Conservation (phyloP, 371 early-diverging fungal species). For the Apophysomyces variabilis region DNA sequence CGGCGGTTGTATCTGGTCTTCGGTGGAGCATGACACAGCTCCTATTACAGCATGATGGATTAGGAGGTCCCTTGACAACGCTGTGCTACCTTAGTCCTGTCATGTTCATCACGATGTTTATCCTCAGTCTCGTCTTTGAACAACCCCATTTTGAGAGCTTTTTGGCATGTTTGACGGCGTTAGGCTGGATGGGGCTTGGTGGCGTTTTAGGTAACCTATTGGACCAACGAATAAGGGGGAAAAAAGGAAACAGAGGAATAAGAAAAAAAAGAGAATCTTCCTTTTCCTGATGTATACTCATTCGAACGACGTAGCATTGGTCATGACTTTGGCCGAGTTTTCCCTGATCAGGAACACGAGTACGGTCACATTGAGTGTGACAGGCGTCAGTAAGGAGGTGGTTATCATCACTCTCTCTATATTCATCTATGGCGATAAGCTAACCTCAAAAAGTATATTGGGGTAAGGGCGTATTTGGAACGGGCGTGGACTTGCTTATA, state of each 20-base stretch:
- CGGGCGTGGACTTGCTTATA: not conserved
- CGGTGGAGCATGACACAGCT: slow-evolving; percentile 66
- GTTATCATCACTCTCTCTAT: slow-evolving; percentile 56
- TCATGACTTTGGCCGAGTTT: slow-evolving; percentile 85
- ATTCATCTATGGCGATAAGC: slow-evolving; percentile 56
- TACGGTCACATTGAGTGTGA: slow-evolving; percentile 85
- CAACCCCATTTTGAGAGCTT: slow-evolving; percentile 58
- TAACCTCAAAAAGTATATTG: slow-evolving; percentile 51
- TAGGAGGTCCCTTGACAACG: slow-evolving; percentile 74
- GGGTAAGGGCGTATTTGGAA: slow-evolving; percentile 38
- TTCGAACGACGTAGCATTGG: slow-evolving; percentile 61
- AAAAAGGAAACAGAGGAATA: too few relatives aligned
- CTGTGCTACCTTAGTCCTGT: slow-evolving; percentile 72
- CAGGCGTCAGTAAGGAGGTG: slow-evolving; percentile 83
- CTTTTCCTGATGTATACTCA: not conserved
- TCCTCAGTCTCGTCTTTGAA: slow-evolving; percentile 58
- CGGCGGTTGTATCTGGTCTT: slow-evolving; percentile 80
- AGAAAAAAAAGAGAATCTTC: not conserved
- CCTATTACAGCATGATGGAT: not conserved
- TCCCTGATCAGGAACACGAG: slow-evolving; percentile 80
- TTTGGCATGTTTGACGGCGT: slow-evolving; percentile 41
- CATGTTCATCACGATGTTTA: slow-evolving; percentile 65
- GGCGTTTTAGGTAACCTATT: slow-evolving; percentile 61
- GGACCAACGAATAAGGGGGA: not conserved
- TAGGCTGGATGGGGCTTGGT: slow-evolving; percentile 66